A percentile compares a stretch with the other conserved stretches of the same genome.
Evolutionary conservation across 2,329 filamentous ascomycete species (phyloP).

Genomic region (Lachnellula suecica): DNA sequence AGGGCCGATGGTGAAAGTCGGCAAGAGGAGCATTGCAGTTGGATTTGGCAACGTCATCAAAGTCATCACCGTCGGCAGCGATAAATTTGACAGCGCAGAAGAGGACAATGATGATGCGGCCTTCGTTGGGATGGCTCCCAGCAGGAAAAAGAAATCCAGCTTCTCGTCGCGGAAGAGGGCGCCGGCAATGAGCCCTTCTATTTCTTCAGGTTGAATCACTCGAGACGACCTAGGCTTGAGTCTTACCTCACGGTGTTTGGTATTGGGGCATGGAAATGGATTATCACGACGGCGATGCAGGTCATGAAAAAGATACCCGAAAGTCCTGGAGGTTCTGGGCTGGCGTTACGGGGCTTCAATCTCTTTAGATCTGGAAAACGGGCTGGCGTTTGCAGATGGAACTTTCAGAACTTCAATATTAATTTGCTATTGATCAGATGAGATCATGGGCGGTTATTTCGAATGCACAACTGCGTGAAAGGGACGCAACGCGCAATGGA

Average conservation of each 20-base stretch:
- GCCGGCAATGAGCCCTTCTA: not conserved
- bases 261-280: no score
- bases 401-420: no score
- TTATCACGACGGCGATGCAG: not conserved
- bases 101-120: constrained; percentile 22
- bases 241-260: no score
- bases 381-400: not conserved
- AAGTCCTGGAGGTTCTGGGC: constrained; percentile 1
- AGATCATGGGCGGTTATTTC: no score
- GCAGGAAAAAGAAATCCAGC: constrained; percentile 18
- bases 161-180: constrained; percentile 6
- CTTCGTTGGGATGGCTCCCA: constrained; percentile 26
- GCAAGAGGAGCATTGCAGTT: constrained; percentile 64
- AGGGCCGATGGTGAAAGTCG: constrained; percentile 64
- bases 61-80: constrained; percentile 65
- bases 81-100: constrained; percentile 52
- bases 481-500: no score
- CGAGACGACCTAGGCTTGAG: no score
- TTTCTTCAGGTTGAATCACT: no score
- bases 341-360: not conserved
- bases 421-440: no score
- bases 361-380: not conserved
- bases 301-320: constrained; percentile 2
- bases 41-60: constrained; percentile 74
- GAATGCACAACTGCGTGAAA: no score